phyloP scores from a whole-genome alignment of 208 protist species.

The Phytomonas francai region DNA sequence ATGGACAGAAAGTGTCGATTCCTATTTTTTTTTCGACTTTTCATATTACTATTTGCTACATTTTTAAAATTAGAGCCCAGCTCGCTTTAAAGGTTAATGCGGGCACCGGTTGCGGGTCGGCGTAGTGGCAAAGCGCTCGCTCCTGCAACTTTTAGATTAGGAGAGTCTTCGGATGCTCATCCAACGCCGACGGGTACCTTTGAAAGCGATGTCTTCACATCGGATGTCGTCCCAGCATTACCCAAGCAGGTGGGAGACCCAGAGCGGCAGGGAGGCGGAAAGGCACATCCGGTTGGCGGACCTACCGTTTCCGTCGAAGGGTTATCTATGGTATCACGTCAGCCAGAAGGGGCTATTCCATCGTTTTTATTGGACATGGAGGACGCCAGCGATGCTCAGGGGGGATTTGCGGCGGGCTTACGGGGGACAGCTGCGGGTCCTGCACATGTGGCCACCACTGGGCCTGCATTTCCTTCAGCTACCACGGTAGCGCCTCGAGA shows the following conservation, averaged over 20 bases:
- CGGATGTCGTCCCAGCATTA: neutral
- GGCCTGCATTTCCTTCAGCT: neutral
- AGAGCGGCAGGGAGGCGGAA: neutral
- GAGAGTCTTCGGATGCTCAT: neutral
- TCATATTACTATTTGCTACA: neutral
- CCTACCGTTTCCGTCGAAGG: neutral
- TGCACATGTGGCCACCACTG: neutral
- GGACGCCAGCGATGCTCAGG: neutral
- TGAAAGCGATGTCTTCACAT: neutral
- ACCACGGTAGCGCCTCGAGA: neutral
- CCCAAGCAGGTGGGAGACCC: neutral
- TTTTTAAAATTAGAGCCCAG: neutral
- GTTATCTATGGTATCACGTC: neutral
- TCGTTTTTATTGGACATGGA: neutral
- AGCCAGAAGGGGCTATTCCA: neutral
- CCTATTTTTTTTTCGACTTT: neutral
- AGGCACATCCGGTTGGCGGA: neutral
- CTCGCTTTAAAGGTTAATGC: neutral
- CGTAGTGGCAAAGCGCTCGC: neutral
- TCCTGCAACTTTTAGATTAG: neutral
- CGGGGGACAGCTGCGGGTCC: neutral
- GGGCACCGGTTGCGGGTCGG: neutral
- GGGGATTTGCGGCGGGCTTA: neutral
- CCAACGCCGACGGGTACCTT: neutral
- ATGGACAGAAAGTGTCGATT: neutral